Evolutionary conservation across 352 stramenopile genomes (phyloP), one percentile per base, ranked within the genome.

Genomic region (Pythium coloratum): DNA sequence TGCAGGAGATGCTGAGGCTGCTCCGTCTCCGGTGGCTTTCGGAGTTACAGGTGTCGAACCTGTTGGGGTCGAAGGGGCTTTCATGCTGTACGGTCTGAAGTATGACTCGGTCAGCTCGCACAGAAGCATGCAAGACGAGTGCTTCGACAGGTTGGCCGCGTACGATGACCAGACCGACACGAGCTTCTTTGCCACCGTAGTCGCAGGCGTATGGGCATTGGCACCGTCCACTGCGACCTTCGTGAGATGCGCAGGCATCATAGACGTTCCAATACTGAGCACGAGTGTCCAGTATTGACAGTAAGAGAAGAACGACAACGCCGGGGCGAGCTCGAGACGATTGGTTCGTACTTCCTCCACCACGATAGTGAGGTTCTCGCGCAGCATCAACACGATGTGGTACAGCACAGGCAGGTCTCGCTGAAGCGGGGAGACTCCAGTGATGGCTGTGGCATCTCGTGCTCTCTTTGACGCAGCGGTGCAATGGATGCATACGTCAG

Each of bases 271-370:
- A 64, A 89, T 76, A 53, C 80, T 78, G 32, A 92, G 30, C 40
- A 91, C 67, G 47, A 94, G 66, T 10, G 73, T 81, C 82, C 86
- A 91, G 56, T 92, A 92, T 46, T 86, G 83, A 60, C 86, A 94
- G 56, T 88, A 90, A 2, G 76, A 82, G 50, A 89, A 92, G 16
- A 69, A 72, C 9, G 60, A 62, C 6, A 74, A 64, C 13, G 69
- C 70, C 16, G 67, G 46, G 32, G 71, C 56, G 33, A 84, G 72
- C 55, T 88, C 77, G n/a, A 92, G 49, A 3, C 84, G 81, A 46
- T 81, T 86, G 1, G 82, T 91, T 51, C 89, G 90, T 26, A 92
- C 78, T 34, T 85, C 80, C 38, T 85, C 75, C 0, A 80, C 80
- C 18, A 94, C 85, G 12, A 78, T 68, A 20, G 77, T 66, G 55